Base-by-base conservation (phyloP, 2,329 filamentous ascomycete species). In the Aulographum hederae region DNA sequence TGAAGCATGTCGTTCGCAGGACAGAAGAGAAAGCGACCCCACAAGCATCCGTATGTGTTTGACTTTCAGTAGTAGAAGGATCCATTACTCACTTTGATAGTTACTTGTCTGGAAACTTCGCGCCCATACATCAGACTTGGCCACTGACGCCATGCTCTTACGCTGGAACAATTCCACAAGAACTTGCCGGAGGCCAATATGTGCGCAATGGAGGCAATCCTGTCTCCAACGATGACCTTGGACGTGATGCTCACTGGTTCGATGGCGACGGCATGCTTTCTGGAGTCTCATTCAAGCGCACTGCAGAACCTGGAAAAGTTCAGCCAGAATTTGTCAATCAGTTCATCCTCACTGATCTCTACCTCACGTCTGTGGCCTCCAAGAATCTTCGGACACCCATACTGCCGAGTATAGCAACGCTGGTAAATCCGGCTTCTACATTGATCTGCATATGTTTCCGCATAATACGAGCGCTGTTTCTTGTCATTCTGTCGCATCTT, bases 201-300 rank as follows among this genome's bases (percentile, higher is more conserved):
- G 67, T 80, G 18, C 67, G 75, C 12, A 81, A 80, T 45, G 75
- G 76, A 26, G 71, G 68, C 18, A 80, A 79, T 42, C 73, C 75
- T 4, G 56, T 75, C 5, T 62, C 62, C 18, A 72, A 78, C 35
- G 56, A 66, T 15, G 66, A 75, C 33, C 47, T 69, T 3, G 63
- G 62, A 25, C 61, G 71, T 38, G 70, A 76, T 44, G 64, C 69
- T 6, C 75, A 80, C 45, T 79, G 73, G 73, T 80, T 80, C 38
- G 76, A 80, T 41, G 75, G 76, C 19, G 74, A 80, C 45, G 76
- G 75, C 4, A 80, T 80, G 75, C 63, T 80, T 8, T 67, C 67
- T 18, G 75, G 75, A 2, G 73, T 80, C 0, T 58, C 59, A 13
- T 80, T 77, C 45, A 57, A 56, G 2, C 50, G 51, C 3, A 8